These are phyloP conservation scores for Nyssa sinensis DNA, from an alignment of 148 eudicot genomes.

Conservation along the genomic window DNA sequence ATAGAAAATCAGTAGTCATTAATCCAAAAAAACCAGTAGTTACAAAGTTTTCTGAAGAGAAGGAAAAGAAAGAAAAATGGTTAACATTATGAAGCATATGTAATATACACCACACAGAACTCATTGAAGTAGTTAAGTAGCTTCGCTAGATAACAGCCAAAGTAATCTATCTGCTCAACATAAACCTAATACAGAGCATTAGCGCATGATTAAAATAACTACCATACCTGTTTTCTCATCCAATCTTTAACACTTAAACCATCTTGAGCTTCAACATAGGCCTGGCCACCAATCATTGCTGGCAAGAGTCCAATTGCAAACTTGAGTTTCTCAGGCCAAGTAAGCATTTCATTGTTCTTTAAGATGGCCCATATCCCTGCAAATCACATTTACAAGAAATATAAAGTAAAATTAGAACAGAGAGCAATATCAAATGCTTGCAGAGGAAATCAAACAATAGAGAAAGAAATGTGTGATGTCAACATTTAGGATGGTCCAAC, in stretches of 20 bases:
- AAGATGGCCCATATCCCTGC: slow-evolving; percentile 94
- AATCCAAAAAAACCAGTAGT: neutral
- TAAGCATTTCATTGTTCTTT: slow-evolving; percentile 95
- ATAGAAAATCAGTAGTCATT: neutral
- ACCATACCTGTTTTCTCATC: slow-evolving; percentile 93
- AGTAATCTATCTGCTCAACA: neutral
- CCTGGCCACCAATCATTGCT: slow-evolving; percentile 89
- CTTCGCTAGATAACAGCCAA: too few relatives aligned
- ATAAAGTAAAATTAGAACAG: neutral
- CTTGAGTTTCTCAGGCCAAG: slow-evolving; percentile 97
- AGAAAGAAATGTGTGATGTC: neutral
- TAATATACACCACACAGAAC: neutral
- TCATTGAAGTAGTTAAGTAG: too few relatives aligned
- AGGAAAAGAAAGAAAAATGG: neutral
- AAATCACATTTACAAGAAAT: neutral
- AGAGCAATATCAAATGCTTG: slow-evolving; percentile 4
- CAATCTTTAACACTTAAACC: slow-evolving; percentile 89
- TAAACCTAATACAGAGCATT: slow-evolving; percentile 9
- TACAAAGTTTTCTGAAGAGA: neutral
- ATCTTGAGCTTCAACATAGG: slow-evolving; percentile 99
- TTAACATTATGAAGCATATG: neutral
- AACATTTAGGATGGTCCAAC: neutral
- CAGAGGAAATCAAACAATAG: neutral
- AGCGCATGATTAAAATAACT: slow-evolving; percentile 14
- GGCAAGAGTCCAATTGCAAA: slow-evolving; percentile 98